Percentiles rank a stretch among this genome's conserved stretches.
Evolutionary conservation across 495 filamentous ascomycete genomes (phyloP).

Genomic region (Lineolata rhizophorae): DNA sequence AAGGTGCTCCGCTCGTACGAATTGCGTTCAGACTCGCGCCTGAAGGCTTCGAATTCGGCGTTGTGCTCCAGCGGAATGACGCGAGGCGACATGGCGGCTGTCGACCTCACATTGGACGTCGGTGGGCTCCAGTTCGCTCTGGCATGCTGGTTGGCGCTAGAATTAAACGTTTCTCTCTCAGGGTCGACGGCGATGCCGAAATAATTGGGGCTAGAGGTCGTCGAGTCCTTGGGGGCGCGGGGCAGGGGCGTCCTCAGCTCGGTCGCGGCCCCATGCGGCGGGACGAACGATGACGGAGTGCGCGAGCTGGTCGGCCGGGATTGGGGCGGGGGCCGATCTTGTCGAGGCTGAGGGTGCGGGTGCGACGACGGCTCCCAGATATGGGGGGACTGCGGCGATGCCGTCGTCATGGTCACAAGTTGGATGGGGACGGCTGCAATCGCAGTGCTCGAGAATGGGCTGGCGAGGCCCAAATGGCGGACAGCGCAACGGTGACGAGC

Average conservation of each 20-base stretch:
- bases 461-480: no score
- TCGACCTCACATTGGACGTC: conserved; percentile 43
- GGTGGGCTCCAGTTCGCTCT: conserved; percentile 52
- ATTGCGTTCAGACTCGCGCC: conserved; percentile 42
- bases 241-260: not conserved
- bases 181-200: conserved; percentile 53
- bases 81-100: conserved; percentile 43
- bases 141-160: conserved; percentile 28
- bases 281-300: no score
- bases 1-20: no score
- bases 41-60: conserved; percentile 54
- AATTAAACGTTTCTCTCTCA: conserved; percentile 32
- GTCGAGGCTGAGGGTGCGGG: no score
- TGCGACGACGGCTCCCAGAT: no score
- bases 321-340: no score
- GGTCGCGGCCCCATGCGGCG: not conserved
- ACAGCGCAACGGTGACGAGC: no score
- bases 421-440: no score
- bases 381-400: no score
- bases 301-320: no score
- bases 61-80: conserved; percentile 49
- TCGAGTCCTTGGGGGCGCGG: not conserved
- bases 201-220: conserved; percentile 47
- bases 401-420: no score
- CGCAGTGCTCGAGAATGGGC: no score